Evolutionary conservation across 768 basidiomycete genomes (phyloP).

Genomic region (Macrocybe gigantea): DNA sequence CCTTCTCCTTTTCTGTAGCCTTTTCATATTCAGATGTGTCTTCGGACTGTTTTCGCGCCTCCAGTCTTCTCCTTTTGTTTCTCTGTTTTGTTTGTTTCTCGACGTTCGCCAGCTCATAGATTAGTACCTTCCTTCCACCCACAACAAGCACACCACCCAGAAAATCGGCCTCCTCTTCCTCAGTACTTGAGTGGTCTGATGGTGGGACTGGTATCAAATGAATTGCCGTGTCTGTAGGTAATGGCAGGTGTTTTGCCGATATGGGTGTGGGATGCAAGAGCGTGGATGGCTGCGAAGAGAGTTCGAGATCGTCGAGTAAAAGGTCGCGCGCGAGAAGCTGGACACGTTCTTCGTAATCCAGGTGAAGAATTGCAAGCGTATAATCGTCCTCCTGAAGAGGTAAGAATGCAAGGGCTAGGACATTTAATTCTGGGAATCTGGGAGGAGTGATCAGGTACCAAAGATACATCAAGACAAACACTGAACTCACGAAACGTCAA

Average conservation of each 20-base stretch:
- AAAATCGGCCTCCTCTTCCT: slow-evolving; percentile 27
- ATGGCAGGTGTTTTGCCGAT: slow-evolving; percentile 41
- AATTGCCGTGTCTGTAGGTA: slow-evolving; percentile 32
- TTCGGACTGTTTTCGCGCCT: slow-evolving; percentile 42
- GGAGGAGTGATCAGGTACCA: slow-evolving; percentile 2
- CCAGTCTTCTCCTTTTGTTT: slow-evolving; percentile 49
- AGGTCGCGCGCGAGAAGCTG: slow-evolving; percentile 61
- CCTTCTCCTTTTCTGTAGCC: slow-evolving; percentile 53
- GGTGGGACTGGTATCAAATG: slow-evolving; percentile 36
- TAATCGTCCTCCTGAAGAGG: slow-evolving; percentile 36
- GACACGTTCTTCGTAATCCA: slow-evolving; percentile 56
- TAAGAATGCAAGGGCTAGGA: slow-evolving; percentile 64
- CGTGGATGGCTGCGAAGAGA: slow-evolving; percentile 41
- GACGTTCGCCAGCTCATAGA: slow-evolving; percentile 51
- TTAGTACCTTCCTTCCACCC: slow-evolving; percentile 59
- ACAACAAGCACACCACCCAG: slow-evolving; percentile 69
- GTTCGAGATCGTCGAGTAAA: slow-evolving; percentile 39
- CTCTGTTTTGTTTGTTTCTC: slow-evolving; percentile 45
- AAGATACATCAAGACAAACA: background rate
- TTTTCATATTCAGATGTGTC: slow-evolving; percentile 34
- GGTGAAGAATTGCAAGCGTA: slow-evolving; percentile 60
- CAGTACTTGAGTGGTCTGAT: slow-evolving; percentile 16
- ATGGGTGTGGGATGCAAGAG: slow-evolving; percentile 49
- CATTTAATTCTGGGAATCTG: slow-evolving; percentile 62
- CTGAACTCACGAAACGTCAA: slow-evolving; percentile 55